Evolutionary conservation across 1,139 yeast genomes (phyloP).

Genomic region (Ashbya aceris): DNA sequence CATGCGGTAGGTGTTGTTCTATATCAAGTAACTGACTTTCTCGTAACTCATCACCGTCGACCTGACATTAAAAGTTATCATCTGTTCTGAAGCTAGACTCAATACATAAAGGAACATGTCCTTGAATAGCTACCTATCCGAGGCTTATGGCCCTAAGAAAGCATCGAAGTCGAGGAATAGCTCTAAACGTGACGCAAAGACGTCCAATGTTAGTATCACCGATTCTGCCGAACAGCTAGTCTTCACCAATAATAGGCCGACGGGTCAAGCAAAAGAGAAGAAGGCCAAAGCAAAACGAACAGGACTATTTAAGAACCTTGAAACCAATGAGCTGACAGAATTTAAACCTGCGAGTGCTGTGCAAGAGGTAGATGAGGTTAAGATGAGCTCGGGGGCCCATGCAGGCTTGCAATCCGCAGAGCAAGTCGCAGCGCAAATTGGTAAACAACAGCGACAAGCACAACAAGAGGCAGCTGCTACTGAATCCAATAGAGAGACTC

Average conservation of each 20-base stretch:
- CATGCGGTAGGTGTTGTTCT: no score
- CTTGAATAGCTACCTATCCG: conserved; percentile 16
- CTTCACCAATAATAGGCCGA: conserved; percentile 3
- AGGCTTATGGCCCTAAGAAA: conserved; percentile 16
- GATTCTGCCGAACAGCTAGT: conserved; percentile 9
- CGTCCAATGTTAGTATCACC: conserved; percentile 8
- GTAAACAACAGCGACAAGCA: conserved; percentile 3
- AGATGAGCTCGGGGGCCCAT: conserved; percentile 34
- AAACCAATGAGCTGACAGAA: conserved; percentile 16
- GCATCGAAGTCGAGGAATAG: conserved; percentile 15
- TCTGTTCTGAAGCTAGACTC: background rate
- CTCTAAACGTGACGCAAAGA: conserved; percentile 9
- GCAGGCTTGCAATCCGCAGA: conserved; percentile 41
- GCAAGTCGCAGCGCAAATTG: conserved; percentile 32
- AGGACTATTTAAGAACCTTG: conserved; percentile 18
- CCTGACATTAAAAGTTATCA: background rate
- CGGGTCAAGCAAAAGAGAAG: background rate
- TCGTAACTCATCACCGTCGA: no score
- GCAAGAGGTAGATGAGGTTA: conserved; percentile 2
- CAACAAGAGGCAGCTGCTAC: conserved; percentile 13
- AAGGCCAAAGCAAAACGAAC: conserved; percentile 8
- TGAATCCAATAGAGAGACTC: conserved; percentile 33
- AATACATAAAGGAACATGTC: conserved; percentile 4
- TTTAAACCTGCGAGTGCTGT: background rate
- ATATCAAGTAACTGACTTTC: no score